Conservation (phyloP, 192 early-diverging fungal genomes). For the Gorgonomyces haynaldii region DNA sequence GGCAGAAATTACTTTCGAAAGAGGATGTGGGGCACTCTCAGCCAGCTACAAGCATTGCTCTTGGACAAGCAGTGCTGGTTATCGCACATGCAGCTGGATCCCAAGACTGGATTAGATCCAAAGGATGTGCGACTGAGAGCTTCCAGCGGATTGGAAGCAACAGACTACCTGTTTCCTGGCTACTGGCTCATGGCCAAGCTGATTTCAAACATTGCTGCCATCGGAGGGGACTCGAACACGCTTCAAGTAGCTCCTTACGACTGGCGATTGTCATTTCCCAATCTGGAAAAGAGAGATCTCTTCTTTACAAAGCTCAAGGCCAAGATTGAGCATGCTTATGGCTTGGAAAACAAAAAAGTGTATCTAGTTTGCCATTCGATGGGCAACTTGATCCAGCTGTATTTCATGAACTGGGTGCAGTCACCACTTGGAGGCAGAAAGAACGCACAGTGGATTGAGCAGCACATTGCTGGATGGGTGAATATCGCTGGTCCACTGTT, state of each 20-base stretch:
- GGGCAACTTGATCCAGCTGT: constrained; percentile 58
- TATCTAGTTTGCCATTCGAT: constrained; percentile 56
- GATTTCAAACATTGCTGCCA: constrained; percentile 69
- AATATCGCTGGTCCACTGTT: constrained; percentile 79
- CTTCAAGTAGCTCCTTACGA: constrained; percentile 69
- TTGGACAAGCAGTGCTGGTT: constrained; percentile 83
- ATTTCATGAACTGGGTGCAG: constrained; percentile 84
- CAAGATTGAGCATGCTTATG: constrained; percentile 52
- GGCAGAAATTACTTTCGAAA: too few relatives aligned
- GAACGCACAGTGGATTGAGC: constrained; percentile 61
- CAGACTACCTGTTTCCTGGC: constrained; percentile 79
- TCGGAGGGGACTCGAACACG: constrained; percentile 78
- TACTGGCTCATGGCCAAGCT: constrained; percentile 76
- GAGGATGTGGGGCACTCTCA: too few relatives aligned
- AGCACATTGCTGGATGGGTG: constrained; percentile 66
- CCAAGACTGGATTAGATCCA: constrained; percentile 74
- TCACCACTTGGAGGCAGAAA: constrained; percentile 52
- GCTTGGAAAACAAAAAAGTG: constrained; percentile 29
- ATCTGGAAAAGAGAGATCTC: constrained; percentile 69
- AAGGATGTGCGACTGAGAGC: constrained; percentile 69
- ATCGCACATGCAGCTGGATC: constrained; percentile 70
- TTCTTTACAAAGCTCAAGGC: constrained; percentile 70
- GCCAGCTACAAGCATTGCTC: constrained; percentile 65
- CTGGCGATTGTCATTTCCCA: constrained; percentile 70
- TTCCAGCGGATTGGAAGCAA: constrained; percentile 72